Conservation (phyloP, 2,329 filamentous ascomycete genomes). For the Geosmithia morbida region DNA sequence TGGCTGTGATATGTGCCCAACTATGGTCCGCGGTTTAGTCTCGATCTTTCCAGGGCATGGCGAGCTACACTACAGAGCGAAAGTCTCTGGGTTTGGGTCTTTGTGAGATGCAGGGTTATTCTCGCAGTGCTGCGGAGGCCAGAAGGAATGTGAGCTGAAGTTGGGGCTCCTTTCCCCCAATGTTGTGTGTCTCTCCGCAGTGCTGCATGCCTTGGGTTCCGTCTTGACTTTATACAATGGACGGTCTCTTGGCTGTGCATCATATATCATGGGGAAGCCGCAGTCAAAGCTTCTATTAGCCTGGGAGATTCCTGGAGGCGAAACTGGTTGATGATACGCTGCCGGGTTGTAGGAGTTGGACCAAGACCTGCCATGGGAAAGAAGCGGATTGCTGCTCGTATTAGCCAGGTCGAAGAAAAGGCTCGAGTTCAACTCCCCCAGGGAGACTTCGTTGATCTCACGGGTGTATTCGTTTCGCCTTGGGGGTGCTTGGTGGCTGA, state of each 20-base stretch:
- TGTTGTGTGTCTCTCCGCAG: neutral
- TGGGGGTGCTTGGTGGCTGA: constrained; percentile 6
- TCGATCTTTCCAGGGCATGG: too few species aligned
- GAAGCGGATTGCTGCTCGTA: constrained; percentile 16
- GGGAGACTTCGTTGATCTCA: constrained; percentile 6
- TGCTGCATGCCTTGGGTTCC: constrained; percentile 7
- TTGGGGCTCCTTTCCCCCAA: neutral
- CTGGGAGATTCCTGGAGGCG: constrained; percentile 13
- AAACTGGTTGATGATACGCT: constrained; percentile 11
- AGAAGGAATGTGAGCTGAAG: neutral
- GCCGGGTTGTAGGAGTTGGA: constrained; percentile 5
- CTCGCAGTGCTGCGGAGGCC: neutral
- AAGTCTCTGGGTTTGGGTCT: neutral
- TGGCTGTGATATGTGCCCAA: neutral
- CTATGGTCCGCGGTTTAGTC: neutral
- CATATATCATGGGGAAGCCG: constrained; percentile 6
- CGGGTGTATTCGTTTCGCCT: constrained; percentile 13
- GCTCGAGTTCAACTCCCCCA: constrained; percentile 7
- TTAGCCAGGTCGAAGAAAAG: constrained; percentile 11
- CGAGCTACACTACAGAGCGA: neutral
- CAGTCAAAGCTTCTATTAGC: constrained; percentile 11
- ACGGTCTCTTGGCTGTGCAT: constrained; percentile 3
- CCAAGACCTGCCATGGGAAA: constrained; percentile 16
- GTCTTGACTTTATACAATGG: constrained; percentile 8
- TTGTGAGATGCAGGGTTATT: neutral